phyloP scores from a whole-genome alignment of 1,284 basidiomycete genomes.

The Earliella scabrosa region DNA sequence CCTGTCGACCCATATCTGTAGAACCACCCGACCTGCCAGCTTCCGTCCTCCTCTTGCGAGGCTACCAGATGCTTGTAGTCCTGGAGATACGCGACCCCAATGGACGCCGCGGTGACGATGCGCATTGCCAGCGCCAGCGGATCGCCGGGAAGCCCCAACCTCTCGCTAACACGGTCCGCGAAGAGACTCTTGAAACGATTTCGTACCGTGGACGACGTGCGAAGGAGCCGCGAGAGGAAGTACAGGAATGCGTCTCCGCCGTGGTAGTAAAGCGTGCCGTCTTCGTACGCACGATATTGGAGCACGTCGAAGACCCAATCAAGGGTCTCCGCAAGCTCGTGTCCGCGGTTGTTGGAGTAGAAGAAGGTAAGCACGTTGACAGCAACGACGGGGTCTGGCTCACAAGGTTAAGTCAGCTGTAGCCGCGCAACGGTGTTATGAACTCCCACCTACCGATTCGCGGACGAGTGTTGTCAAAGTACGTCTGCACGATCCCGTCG shows the following conservation, averaged over 20 bases:
- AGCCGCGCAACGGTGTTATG: constrained; percentile 32
- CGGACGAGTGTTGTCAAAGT: constrained; percentile 12
- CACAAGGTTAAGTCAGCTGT: background rate
- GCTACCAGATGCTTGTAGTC: constrained; percentile 47
- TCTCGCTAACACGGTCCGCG: constrained; percentile 48
- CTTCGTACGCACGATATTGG: constrained; percentile 45
- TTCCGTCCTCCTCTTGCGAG: constrained; percentile 51
- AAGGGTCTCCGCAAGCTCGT: constrained; percentile 46
- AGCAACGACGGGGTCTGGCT: constrained; percentile 46
- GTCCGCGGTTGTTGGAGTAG: constrained; percentile 47
- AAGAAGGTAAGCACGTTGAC: constrained; percentile 54
- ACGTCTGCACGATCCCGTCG: constrained; percentile 15
- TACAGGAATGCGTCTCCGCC: constrained; percentile 56
- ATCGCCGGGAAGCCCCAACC: constrained; percentile 51
- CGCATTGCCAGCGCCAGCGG: constrained; percentile 50
- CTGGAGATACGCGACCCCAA: constrained; percentile 44
- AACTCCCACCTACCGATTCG: constrained; percentile 42
- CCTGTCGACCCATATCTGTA: constrained; percentile 51
- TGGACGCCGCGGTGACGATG: constrained; percentile 43
- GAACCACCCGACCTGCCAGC: constrained; percentile 51
- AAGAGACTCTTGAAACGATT: constrained; percentile 41
- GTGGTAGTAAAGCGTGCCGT: constrained; percentile 51
- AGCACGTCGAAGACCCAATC: constrained; percentile 51
- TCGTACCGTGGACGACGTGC: constrained; percentile 35
- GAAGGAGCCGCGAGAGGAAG: constrained; percentile 54